Conservation (phyloP, 257 asterid species). For the Cruciata laevipes region DNA sequence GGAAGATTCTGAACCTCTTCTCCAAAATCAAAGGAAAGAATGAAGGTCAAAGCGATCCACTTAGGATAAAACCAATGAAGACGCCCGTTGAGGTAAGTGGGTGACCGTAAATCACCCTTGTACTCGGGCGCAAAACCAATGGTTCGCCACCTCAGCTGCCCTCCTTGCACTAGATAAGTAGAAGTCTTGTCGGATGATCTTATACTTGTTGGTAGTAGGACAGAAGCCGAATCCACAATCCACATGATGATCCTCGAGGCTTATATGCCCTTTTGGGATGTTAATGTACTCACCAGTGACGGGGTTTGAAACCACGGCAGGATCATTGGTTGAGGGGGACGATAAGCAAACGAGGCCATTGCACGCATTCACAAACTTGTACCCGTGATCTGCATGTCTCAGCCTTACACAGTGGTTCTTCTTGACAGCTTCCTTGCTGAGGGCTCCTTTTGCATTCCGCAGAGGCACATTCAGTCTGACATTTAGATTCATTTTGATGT, state of each 20-base stretch:
- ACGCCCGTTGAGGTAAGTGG: conserved; percentile 11
- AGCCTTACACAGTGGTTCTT: conserved; percentile 9
- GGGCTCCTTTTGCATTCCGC: neutral
- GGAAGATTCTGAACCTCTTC: conserved; percentile 10
- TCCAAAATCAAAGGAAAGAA: conserved; percentile 1
- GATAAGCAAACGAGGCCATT: neutral
- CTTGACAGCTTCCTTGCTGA: conserved; percentile 5
- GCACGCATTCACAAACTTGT: conserved; percentile 11
- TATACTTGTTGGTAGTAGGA: conserved; percentile 9
- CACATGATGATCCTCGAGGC: neutral
- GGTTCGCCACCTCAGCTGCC: conserved; percentile 14
- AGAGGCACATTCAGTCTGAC: conserved; percentile 12
- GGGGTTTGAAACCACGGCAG: conserved; percentile 14
- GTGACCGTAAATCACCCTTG: neutral
- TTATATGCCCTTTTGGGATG: neutral
- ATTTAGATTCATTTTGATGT: neutral
- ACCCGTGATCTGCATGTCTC: conserved; percentile 14
- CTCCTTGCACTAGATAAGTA: neutral
- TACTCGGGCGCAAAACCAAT: conserved; percentile 12
- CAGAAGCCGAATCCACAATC: conserved; percentile 21
- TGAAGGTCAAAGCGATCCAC: neutral
- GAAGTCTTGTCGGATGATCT: conserved; percentile 7
- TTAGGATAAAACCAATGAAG: conserved; percentile 9
- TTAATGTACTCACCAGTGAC: conserved; percentile 16
- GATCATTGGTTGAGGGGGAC: conserved; percentile 1